Base-by-base conservation (phyloP, 2,329 filamentous ascomycete genomes). In the Colletotrichum ledebouriae region DNA sequence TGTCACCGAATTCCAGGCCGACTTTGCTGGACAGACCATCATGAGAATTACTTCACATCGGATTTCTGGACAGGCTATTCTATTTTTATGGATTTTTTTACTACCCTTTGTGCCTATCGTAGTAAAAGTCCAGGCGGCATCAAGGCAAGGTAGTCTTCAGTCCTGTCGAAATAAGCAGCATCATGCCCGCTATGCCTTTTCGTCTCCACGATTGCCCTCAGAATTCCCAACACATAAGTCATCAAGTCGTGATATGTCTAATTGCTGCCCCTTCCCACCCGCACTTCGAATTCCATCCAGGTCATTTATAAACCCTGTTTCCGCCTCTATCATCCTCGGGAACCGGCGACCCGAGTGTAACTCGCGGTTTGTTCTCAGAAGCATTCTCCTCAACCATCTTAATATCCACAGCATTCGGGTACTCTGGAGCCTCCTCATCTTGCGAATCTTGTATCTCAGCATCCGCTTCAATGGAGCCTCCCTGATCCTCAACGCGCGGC, bases 221-320 rank as follows among this genome's bases (percentile, higher is more conserved):
- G 34, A 13, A 15, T 55, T 25, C 6, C 5, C 52, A 55, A 13
- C n/a, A 12, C 63, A 15, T 53, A 34, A 59, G 47, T 67, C 64
- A 22, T 67, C 17, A 41, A 67, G 60, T 67, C 52, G 53, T 67
- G 9, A 34, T 61, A 41, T 37, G 12, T 52, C 59, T 15, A 39
- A 9, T 39, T 37, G 37, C 34, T 37, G 47, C 47, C n/a, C 34
- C n/a, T n/a, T 53, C 29, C 33, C 1, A 33, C 34, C 49, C 34
- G 13, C 10, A 39, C n/a, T 12, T n/a, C n/a, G 37, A 2, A n/a
- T 33, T 7, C 29, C 49, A 4, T 11, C 15, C 49, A 11, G 9
- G 15, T 34, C 29, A 39, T 39, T 4, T 6, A 11, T 12, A 4
- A 39, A 11, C 49, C 5, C 29, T 29, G 6, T 29, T 53, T 37